A percentile compares a stretch with the other conserved stretches of the same genome.
Conservation (phyloP, 441 rosid genomes). For the Cnidoscolus chayamansa region DNA sequence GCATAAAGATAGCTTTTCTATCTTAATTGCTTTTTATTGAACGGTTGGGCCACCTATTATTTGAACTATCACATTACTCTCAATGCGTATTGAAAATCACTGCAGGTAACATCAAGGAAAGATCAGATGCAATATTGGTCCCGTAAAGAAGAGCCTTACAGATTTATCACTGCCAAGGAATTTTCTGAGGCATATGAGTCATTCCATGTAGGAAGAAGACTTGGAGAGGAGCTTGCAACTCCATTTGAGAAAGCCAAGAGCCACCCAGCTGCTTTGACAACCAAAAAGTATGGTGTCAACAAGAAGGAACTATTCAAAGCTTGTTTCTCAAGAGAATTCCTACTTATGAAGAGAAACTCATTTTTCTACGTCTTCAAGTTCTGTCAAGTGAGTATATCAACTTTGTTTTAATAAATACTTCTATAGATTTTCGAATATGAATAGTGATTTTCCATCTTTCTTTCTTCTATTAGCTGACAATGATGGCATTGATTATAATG, state of each 20-base stretch:
- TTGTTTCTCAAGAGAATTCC: conserved; percentile 59
- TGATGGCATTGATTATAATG: conserved; percentile 43
- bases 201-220: conserved; percentile 56
- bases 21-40: background rate
- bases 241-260: conserved; percentile 61
- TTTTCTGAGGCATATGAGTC: conserved; percentile 73
- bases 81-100: background rate
- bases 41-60: background rate
- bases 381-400: conserved; percentile 40
- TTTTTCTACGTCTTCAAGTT: conserved; percentile 74
- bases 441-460: background rate
- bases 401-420: background rate
- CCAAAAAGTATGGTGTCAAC: conserved; percentile 58
- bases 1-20: conserved; percentile 18
- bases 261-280: conserved; percentile 78
- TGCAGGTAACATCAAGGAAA: conserved; percentile 85
- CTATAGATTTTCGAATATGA: background rate
- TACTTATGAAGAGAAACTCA: conserved; percentile 88
- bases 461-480: conserved; percentile 31
- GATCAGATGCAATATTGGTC: conserved; percentile 90
- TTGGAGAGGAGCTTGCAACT: conserved; percentile 49
- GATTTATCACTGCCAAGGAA: conserved; percentile 55
- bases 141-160: conserved; percentile 44
- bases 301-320: conserved; percentile 56
- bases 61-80: background rate